Evolutionary conservation across 2,329 filamentous ascomycete genomes (phyloP).

Genomic region (Colletotrichum chlorophyti): DNA sequence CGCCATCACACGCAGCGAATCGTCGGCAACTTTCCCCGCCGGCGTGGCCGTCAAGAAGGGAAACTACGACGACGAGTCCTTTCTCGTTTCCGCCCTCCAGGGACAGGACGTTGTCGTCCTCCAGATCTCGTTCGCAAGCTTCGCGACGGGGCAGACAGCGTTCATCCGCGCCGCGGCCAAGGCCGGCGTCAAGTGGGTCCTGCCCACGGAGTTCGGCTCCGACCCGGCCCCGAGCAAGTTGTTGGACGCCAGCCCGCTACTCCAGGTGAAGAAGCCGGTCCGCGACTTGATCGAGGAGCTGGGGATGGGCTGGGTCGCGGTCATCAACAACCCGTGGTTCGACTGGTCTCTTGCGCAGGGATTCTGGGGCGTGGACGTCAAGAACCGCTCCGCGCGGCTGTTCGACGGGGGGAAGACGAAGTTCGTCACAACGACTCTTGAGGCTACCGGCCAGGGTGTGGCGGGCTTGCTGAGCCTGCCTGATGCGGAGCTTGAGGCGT

Average conservation of each 20-base stretch:
- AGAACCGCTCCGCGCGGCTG: slow-evolving; percentile 39
- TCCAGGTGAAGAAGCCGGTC: slow-evolving; percentile 35
- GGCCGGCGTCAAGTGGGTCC: slow-evolving; percentile 60
- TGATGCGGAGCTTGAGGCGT: slow-evolving; percentile 33
- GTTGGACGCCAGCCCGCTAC: slow-evolving; percentile 28
- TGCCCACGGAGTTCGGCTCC: slow-evolving; percentile 57
- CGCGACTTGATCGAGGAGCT: slow-evolving; percentile 38
- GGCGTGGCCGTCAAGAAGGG: slow-evolving; percentile 46
- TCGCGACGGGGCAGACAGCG: slow-evolving; percentile 48
- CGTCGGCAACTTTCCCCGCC: slow-evolving; percentile 45
- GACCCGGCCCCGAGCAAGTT: slow-evolving; percentile 38
- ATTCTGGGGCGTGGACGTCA: slow-evolving; percentile 40
- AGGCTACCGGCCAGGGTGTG: slow-evolving; percentile 55
- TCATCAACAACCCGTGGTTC: slow-evolving; percentile 41
- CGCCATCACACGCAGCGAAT: slow-evolving; percentile 53
- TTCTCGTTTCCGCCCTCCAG: slow-evolving; percentile 35
- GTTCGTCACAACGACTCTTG: slow-evolving; percentile 65
- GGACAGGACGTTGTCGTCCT: slow-evolving; percentile 43
- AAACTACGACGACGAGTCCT: slow-evolving; percentile 53
- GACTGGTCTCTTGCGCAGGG: slow-evolving; percentile 37
- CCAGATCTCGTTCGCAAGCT: slow-evolving; percentile 15
- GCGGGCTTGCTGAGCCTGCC: slow-evolving; percentile 48
- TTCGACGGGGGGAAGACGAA: slow-evolving; percentile 63
- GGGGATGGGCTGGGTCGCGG: slow-evolving; percentile 40
- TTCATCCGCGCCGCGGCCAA: slow-evolving; percentile 61